Percentiles rank a stretch among this genome's conserved stretches.
These are phyloP conservation scores for Trypanosoma cruzi DNA, from an alignment of 208 protist genomes.

Conservation along the genomic window DNA sequence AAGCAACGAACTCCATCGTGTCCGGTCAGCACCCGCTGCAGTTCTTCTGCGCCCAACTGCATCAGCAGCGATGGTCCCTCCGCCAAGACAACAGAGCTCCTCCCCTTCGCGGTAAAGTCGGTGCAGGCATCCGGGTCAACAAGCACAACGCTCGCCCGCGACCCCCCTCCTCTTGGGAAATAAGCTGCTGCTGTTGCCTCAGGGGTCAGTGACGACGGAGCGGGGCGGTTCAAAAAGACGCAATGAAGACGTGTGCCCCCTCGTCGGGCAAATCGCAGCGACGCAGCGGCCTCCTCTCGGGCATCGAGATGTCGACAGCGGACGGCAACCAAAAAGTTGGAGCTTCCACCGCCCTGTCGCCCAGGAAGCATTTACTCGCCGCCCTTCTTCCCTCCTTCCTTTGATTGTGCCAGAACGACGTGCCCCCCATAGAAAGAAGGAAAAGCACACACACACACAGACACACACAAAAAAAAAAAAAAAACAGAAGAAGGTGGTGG, in stretches of 20 bases:
- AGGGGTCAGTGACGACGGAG: not conserved
- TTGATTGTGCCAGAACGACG: too few species aligned
- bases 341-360: not conserved
- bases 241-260: not conserved
- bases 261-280: not conserved
- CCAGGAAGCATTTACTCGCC: not conserved
- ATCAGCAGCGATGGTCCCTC: not conserved
- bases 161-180: too few species aligned
- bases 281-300: not conserved
- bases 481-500: too few species aligned
- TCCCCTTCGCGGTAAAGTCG: not conserved
- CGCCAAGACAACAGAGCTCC: not conserved
- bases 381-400: too few species aligned
- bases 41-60: not conserved
- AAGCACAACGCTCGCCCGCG: not conserved
- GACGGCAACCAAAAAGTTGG: slow-evolving; percentile 14
- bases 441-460: too few species aligned
- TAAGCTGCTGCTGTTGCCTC: not conserved
- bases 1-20: slow-evolving; percentile 26
- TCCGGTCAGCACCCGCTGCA: not conserved
- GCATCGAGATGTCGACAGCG: slow-evolving; percentile 5
- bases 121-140: not conserved
- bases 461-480: too few species aligned
- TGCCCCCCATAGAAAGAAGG: too few species aligned
- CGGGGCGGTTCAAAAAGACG: not conserved